Conservation (phyloP, 331 rosid species). For the Phaseolus coccineus region DNA sequence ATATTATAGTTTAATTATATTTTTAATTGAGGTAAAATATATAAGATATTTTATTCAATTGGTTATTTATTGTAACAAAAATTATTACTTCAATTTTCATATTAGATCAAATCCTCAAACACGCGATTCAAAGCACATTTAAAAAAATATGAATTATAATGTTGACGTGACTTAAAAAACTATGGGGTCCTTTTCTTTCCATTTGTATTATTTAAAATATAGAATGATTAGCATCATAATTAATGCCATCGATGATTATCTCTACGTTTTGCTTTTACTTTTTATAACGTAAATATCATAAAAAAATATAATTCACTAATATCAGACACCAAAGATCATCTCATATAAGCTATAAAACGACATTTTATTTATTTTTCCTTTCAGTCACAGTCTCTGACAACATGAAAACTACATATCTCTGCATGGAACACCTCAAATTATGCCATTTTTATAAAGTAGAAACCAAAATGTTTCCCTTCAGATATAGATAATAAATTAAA, state of each 20-base stretch:
- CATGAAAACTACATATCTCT: no score
- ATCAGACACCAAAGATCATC: neutral
- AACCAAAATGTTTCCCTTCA: neutral
- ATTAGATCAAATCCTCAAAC: neutral
- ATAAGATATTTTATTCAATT: neutral
- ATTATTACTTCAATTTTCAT: neutral
- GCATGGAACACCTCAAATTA: neutral
- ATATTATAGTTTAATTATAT: no score
- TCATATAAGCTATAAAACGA: neutral
- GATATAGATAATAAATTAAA: no score
- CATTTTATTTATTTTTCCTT: neutral
- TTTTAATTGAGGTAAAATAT: no score
- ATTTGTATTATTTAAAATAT: neutral
- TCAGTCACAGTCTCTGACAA: neutral
- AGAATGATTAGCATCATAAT: no score
- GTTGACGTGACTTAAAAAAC: neutral
- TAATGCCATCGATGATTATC: neutral
- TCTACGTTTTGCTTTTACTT: neutral
- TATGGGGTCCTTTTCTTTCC: neutral
- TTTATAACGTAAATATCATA: neutral
- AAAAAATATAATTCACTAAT: neutral
- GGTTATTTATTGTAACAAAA: neutral
- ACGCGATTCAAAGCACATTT: neutral
- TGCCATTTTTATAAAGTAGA: neutral
- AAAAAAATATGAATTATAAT: neutral